Conservation (phyloP, 805 yeast genomes). For the Zygoascus ofunaensis region DNA sequence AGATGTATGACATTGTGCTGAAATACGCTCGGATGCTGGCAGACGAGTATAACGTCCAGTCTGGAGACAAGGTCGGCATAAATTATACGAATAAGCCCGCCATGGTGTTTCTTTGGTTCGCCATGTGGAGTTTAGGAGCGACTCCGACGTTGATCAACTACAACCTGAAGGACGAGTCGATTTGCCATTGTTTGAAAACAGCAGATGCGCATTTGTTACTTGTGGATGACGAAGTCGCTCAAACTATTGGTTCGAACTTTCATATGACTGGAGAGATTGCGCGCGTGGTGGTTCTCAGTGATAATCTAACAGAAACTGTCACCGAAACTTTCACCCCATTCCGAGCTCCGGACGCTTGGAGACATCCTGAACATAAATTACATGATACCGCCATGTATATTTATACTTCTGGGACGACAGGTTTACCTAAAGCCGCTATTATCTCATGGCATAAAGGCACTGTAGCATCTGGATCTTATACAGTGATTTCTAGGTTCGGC, state of each 20-base stretch:
- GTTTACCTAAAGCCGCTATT: conserved; percentile 87
- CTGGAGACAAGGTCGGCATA: conserved; percentile 63
- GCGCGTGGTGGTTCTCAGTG: conserved; percentile 27
- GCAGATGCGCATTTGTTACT: conserved; percentile 58
- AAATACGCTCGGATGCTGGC: conserved; percentile 57
- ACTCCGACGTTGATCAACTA: conserved; percentile 79
- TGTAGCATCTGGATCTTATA: conserved; percentile 63
- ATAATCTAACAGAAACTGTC: conserved; percentile 35
- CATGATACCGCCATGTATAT: conserved; percentile 62
- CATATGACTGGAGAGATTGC: not conserved
- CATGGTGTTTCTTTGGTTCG: conserved; percentile 70
- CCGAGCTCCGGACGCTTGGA: conserved; percentile 45
- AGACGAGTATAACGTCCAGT: conserved; percentile 51
- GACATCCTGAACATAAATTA: conserved; percentile 49
- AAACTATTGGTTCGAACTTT: conserved; percentile 39
- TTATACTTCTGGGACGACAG: conserved; percentile 92
- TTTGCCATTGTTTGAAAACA: conserved; percentile 69
- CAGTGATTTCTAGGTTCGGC: conserved; percentile 55
- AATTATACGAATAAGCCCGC: conserved; percentile 78
- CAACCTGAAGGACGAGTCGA: conserved; percentile 62
- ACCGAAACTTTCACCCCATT: conserved; percentile 31
- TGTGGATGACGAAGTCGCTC: conserved; percentile 62
- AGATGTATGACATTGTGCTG: conserved; percentile 57
- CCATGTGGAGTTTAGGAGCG: conserved; percentile 88
- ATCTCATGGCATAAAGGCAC: conserved; percentile 83